Evolutionary conservation across 192 early-diverging fungal species (phyloP).

Genomic region (Backusella parvicylindrica): DNA sequence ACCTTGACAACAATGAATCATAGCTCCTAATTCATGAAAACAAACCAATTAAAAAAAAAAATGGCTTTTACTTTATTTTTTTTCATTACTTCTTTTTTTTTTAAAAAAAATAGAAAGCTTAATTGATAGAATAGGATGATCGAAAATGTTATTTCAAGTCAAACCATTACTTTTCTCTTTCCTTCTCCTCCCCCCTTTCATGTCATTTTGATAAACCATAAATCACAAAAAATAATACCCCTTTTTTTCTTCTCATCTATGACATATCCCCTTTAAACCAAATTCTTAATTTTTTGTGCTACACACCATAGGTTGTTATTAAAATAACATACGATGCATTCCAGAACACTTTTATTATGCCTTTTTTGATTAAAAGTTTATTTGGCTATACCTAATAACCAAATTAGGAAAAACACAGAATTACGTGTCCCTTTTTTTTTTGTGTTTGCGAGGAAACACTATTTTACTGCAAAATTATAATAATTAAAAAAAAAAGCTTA

Average conservation of each 20-base stretch:
- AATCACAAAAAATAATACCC: not conserved
- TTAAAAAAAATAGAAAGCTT: not conserved
- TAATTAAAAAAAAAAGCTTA: not conserved
- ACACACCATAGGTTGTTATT: not conserved
- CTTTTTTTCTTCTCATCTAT: not conserved
- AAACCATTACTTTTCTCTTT: constrained; percentile 52
- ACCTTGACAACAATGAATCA: constrained; percentile 74
- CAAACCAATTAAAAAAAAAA: constrained; percentile 59
- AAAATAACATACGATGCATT: not conserved
- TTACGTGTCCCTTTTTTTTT: not conserved
- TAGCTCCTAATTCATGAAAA: constrained; percentile 85
- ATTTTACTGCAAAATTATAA: not conserved
- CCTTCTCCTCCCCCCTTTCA: not conserved
- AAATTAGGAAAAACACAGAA: not conserved
- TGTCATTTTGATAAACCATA: not conserved
- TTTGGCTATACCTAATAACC: not conserved
- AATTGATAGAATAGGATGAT: constrained; percentile 64
- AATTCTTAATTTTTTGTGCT: constrained; percentile 6
- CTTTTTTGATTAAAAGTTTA: not conserved
- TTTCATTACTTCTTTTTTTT: not conserved
- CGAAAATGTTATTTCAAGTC: constrained; percentile 70
- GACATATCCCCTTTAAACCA: not conserved
- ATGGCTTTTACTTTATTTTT: not conserved
- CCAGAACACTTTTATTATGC: not conserved
- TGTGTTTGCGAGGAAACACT: not conserved